Conservation (phyloP, 2,329 filamentous ascomycete genomes). For the Hypoxylon sp. region DNA sequence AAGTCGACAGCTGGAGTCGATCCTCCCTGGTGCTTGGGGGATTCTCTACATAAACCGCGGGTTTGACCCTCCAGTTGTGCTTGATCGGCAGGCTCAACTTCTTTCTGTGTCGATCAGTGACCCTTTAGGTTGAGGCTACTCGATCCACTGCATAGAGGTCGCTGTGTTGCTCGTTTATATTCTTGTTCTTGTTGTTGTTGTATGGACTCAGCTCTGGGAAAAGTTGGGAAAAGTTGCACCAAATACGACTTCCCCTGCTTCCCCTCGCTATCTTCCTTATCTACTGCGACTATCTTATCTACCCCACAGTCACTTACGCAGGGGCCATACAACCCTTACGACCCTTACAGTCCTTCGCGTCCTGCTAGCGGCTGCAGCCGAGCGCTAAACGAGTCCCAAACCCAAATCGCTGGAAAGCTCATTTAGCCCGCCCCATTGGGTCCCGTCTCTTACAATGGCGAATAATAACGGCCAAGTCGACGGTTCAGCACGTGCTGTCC, state of each 20-base stretch:
- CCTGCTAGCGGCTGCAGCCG: slow-evolving; percentile 45
- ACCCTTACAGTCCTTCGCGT: not conserved
- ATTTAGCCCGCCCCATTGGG: slow-evolving; percentile 18
- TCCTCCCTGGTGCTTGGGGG: slow-evolving; percentile 11
- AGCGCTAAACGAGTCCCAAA: slow-evolving; percentile 38
- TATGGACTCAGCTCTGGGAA: slow-evolving; percentile 14
- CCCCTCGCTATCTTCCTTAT: not conserved
- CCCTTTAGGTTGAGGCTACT: slow-evolving; percentile 15
- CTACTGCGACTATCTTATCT: slow-evolving; percentile 16
- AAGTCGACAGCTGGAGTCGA: slow-evolving; percentile 10
- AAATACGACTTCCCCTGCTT: slow-evolving; percentile 16
- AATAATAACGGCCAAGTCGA: slow-evolving; percentile 40
- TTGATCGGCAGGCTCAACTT: slow-evolving; percentile 33
- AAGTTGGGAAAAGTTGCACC: slow-evolving; percentile 17
- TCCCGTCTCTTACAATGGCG: slow-evolving; percentile 43
- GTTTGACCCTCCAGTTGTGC: slow-evolving; percentile 22
- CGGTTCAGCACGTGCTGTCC: slow-evolving; percentile 48
- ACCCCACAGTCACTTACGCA: slow-evolving; percentile 31
- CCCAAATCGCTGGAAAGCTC: slow-evolving; percentile 29
- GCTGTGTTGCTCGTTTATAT: slow-evolving; percentile 15
- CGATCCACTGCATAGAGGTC: slow-evolving; percentile 2
- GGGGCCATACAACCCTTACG: slow-evolving; percentile 36
- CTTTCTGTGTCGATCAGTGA: slow-evolving; percentile 25
- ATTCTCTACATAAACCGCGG: slow-evolving; percentile 39
- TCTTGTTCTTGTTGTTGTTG: slow-evolving; percentile 22